Evolutionary conservation across 2,329 filamentous ascomycete genomes (phyloP), one percentile per base, ranked within the genome.

Genomic region (Phialophora chinensis): DNA sequence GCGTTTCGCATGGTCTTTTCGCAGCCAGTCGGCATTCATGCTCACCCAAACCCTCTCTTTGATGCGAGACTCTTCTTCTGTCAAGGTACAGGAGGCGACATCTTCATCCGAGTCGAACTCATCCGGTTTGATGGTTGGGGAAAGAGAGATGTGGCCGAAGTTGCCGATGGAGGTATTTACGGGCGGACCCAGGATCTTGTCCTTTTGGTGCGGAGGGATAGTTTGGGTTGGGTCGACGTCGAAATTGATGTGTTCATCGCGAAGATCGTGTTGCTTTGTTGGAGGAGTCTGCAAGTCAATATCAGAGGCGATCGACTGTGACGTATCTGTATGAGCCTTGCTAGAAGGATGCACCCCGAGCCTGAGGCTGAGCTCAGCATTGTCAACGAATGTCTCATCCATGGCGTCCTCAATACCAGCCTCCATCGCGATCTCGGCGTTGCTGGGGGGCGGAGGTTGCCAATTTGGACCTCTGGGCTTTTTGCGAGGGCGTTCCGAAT

Each of bases 11-110:
- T 97, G 93, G 75, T 96, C 90, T 57, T 88, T 86, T 8, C 94
- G 91, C 47, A 99, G 84, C 86, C 93, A 99, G 72, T 96, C 92
- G 76, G 95, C 93, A 78, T 99, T 98, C 75, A 93, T 89, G 66
- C 94, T 93, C 52, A 96, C 88, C 95, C 95, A 99, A 60, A 98
- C 91, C 66, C 88, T 88, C 77, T 97, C 93, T 77, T 97, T 98
- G 75, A 93, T 87, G 38, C 86, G 86, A 1, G 89, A 87, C 79
- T 98, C 93, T 2, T 87, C 86, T 0, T 89, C 86, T 0, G 85
- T 86, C 4, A 98, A 84, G 42, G 93, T 79, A 74, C 93, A 97
- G 73, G 91, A 91, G 66, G 85, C 81, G 4, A 99, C 92, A 77
- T 99, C 95, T 0, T 89, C 90, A 69, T 99, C 95, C 72, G 96